Evolutionary conservation across 2,329 filamentous ascomycete species (phyloP), one percentile per base, ranked within the genome.

Genomic region (Penicillium corylophilum): DNA sequence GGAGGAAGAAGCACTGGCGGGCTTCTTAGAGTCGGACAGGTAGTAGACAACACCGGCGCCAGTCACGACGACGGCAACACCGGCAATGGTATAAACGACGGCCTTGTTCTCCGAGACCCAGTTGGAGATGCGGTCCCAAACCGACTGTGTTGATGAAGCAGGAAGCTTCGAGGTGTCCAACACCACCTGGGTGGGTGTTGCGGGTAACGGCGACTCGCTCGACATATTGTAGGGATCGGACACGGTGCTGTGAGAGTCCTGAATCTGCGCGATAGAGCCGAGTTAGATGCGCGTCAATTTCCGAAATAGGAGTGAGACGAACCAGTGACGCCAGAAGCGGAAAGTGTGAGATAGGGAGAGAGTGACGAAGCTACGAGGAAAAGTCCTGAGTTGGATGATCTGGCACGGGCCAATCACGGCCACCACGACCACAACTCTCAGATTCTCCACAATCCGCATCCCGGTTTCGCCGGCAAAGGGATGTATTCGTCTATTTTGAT

Each of bases 51-150:
- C 89, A 63, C 94, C 93, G 29, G 92, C 93, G 55, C 89, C 90
- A 13, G 90, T 94, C 50, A 95, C 89, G 39, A 96, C 90, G 43
- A 96, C 83, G 48, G 93, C 93, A 54, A 96, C 89, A 67, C 94
- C 94, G 50, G 93, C 94, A 75, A 97, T 90, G 62, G 94, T 96
- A 76, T 96, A 99, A 57, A 95, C 92, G 48, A 93, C 82, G 43
- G 90, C 88, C 79, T 96, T 97, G 78, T 99, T 92, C 72, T 97
- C 93, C 2, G 91, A 89, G 13, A 89, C 91, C 93, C 94, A 99
- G 68, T 80, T 86, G 61, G 91, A 88, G 75, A 96, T 79, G 66
- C 92, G 87, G 73, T 96, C 90, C 91, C 91, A 96, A 50, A 94
- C 77, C 42, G 89, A 87, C 53, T 86, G 83, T 55, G 87, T 82